Conservation (phyloP, 257 asterid genomes). For the Scutellaria baicalensis region DNA sequence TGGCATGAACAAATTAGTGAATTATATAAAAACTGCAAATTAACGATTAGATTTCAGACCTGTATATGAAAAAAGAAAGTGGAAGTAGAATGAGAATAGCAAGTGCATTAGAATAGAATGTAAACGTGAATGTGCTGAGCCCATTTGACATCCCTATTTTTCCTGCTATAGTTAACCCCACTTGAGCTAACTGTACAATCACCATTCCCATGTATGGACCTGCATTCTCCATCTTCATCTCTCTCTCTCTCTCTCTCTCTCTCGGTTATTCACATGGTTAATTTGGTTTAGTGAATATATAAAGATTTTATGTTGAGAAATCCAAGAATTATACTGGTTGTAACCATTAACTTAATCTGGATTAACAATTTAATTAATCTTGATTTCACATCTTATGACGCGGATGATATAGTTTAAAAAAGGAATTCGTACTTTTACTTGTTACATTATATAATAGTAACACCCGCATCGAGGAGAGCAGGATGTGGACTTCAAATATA, state of each 20-base stretch:
- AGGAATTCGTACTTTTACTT: not conserved
- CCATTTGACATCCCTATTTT: slow-evolving; percentile 51
- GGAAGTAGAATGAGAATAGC: slow-evolving; percentile 48
- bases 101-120: slow-evolving; percentile 40
- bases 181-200: slow-evolving; percentile 52
- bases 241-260: not conserved
- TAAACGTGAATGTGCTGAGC: slow-evolving; percentile 41
- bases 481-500: slow-evolving; percentile 10
- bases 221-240: slow-evolving; percentile 25
- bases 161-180: slow-evolving; percentile 35
- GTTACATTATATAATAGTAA: not conserved
- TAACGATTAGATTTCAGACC: slow-evolving; percentile 21
- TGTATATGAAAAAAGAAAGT: slow-evolving; percentile 24
- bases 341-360: not conserved
- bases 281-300: not conserved
- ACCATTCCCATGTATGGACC: slow-evolving; percentile 51
- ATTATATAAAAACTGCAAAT: not conserved
- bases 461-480: not conserved
- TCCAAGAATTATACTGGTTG: slow-evolving; percentile 1
- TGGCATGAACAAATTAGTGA: not conserved
- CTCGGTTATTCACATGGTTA: slow-evolving; percentile 25
- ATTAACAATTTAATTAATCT: not conserved
- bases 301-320: not conserved
- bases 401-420: not conserved
- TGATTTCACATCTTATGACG: not conserved